phyloP scores from a whole-genome alignment of 441 rosid species.

The Corymbia citriodora region DNA sequence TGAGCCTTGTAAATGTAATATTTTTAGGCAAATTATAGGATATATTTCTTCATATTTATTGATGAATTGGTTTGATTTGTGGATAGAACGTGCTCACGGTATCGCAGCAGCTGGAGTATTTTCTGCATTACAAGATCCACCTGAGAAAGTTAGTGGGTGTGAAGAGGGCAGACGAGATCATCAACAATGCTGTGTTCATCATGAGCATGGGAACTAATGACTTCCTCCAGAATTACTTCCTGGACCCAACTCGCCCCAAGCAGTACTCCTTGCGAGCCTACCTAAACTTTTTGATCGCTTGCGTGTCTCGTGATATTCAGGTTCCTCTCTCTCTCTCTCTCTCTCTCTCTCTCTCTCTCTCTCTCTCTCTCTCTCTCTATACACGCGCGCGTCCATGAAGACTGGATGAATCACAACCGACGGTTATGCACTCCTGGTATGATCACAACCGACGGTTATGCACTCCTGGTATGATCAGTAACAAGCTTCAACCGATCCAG shows the following conservation, averaged over 20 bases:
- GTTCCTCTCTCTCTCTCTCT: slow-evolving; percentile 19
- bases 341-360: neutral
- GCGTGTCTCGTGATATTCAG: slow-evolving; percentile 45
- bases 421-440: no score
- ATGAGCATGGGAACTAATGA: slow-evolving; percentile 85
- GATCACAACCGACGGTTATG: neutral
- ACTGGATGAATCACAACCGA: neutral
- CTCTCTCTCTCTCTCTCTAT: neutral
- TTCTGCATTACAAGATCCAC: slow-evolving; percentile 62
- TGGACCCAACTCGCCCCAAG: slow-evolving; percentile 58
- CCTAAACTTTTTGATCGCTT: slow-evolving; percentile 42
- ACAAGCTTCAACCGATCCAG: neutral
- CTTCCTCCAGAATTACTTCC: slow-evolving; percentile 65
- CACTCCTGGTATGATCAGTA: neutral
- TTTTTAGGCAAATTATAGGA: neutral
- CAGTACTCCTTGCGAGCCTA: slow-evolving; percentile 46
- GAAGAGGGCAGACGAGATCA: slow-evolving; percentile 33
- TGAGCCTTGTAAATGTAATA: slow-evolving; percentile 13
- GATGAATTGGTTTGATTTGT: neutral
- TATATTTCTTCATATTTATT: neutral
- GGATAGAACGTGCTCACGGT: slow-evolving; percentile 59
- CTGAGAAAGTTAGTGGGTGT: slow-evolving; percentile 43
- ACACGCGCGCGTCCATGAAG: neutral
- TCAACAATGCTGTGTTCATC: slow-evolving; percentile 40
- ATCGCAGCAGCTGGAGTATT: slow-evolving; percentile 49